Base-by-base conservation (phyloP, 768 basidiomycete species). In the Amanita brunnescens region DNA sequence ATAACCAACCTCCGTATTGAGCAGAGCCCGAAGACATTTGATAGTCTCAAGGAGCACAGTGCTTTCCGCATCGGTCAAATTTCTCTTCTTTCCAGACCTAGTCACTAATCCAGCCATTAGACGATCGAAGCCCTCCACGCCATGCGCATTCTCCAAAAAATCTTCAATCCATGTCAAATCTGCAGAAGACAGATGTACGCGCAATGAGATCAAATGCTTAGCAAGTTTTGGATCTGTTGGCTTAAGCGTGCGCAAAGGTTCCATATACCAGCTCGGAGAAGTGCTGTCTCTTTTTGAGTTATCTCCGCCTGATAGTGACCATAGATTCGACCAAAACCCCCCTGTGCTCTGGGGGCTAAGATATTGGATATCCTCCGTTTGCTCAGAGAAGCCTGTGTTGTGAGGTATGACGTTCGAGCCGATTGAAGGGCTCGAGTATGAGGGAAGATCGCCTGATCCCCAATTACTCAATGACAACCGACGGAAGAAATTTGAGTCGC, bases 101-200 rank as follows among this genome's bases (percentile, higher is more conserved):
- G 78, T 78, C 2, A 89, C 82, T 24, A 91, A 66, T 21, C 68
- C 61, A 23, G 77, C 74, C 18, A 94, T 67, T 8, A 87, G 57
- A 12, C 62, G 64, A 12, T 78, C 78, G 9, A 97, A 65, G 2
- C 68, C 74, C 47, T 80, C 78, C 50, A 93, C 66, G 0, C 93
- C 93, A 30, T 77, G 72, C 55, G 81, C 79, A 0, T 64, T 59
- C 1, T 72, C 70, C n/a, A 90, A 70, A 61, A 96, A 95, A 32
- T 83, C 80, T 57, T 83, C 74, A 45, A 92, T 81, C 80, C 91
- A 94, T 2, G 73, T 66, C 10, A 93, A 54, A 53, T 81, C 83
- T 0, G 86, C 88, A 0, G 91, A 93, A 2, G 91, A 89, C 1
- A 96, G 70, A 59, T 91, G 87, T 0, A 93, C 87, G 2, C 92